Percentiles rank a stretch among this genome's conserved stretches.
Conservation (phyloP, 192 early-diverging fungal genomes). For the Cladochytrium replicatum region DNA sequence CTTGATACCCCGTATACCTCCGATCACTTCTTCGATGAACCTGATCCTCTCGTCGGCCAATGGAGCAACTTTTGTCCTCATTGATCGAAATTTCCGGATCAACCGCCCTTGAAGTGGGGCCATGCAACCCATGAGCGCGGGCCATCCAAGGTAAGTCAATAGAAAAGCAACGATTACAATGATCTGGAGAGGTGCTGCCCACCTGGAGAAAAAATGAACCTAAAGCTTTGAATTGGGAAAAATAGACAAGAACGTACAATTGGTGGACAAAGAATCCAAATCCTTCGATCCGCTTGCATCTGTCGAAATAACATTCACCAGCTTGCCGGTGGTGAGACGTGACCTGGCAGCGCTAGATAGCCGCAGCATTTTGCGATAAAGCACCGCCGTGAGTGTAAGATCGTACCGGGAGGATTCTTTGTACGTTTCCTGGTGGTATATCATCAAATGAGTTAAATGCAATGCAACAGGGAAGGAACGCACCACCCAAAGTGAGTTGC, state of each 20-base stretch:
- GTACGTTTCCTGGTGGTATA: background rate
- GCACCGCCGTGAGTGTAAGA: constrained; percentile 30
- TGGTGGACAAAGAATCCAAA: background rate
- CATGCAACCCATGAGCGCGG: constrained; percentile 11
- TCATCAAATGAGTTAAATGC: background rate
- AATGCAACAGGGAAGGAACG: background rate
- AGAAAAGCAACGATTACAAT: constrained; percentile 30
- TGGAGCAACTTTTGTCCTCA: constrained; percentile 34
- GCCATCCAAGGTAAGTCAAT: constrained; percentile 19
- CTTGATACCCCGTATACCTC: constrained; percentile 69
- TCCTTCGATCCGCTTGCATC: constrained; percentile 49
- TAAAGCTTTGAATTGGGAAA: constrained; percentile 39
- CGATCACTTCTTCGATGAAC: constrained; percentile 54
- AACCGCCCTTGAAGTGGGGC: constrained; percentile 29
- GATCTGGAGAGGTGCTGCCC: constrained; percentile 35
- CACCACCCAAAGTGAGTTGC: background rate
- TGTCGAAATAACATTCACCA: constrained; percentile 54
- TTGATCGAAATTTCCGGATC: constrained; percentile 19
- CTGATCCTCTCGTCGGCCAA: constrained; percentile 69
- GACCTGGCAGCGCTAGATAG: constrained; percentile 42
- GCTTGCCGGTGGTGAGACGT: constrained; percentile 47
- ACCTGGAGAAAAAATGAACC: constrained; percentile 20
- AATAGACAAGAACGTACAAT: constrained; percentile 7
- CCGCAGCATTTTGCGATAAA: constrained; percentile 51
- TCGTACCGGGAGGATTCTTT: constrained; percentile 10